Evolutionary conservation across 495 filamentous ascomycete species (phyloP).

Genomic region (Aspergillus bridgeri): DNA sequence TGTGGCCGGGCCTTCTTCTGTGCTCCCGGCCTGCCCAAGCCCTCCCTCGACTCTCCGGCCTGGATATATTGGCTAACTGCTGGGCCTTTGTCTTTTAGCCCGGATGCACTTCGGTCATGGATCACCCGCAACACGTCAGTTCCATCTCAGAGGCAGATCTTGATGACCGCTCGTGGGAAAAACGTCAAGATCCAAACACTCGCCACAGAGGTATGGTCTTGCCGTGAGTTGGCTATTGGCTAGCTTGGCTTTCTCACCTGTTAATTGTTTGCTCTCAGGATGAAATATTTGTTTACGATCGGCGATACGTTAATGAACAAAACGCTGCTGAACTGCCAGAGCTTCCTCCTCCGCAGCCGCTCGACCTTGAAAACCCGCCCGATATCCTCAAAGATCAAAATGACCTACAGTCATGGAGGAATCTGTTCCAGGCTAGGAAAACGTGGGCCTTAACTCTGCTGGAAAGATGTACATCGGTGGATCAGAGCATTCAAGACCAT

Average conservation of each 20-base stretch:
- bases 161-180: constrained; percentile 78
- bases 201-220: constrained; percentile 62
- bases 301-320: constrained; percentile 52
- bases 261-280: constrained; percentile 44
- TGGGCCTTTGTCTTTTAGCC: constrained; percentile 35
- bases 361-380: constrained; percentile 58
- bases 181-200: constrained; percentile 73
- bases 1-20: constrained; percentile 7
- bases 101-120: constrained; percentile 68
- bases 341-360: constrained; percentile 55
- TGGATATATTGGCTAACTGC: constrained; percentile 19
- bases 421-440: constrained; percentile 68
- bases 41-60: constrained; percentile 1
- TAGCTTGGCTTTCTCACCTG: neutral
- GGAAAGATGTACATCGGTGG: constrained; percentile 58
- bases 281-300: constrained; percentile 86
- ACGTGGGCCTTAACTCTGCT: constrained; percentile 72
- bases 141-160: constrained; percentile 66
- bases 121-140: constrained; percentile 65
- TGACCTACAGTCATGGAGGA: constrained; percentile 76
- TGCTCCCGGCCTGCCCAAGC: constrained; percentile 6
- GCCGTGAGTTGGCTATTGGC: neutral
- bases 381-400: constrained; percentile 70
- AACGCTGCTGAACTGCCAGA: constrained; percentile 49
- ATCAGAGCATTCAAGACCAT: constrained; percentile 47